Conservation (phyloP, 2,329 filamentous ascomycete species). For the Alternaria sp. region DNA sequence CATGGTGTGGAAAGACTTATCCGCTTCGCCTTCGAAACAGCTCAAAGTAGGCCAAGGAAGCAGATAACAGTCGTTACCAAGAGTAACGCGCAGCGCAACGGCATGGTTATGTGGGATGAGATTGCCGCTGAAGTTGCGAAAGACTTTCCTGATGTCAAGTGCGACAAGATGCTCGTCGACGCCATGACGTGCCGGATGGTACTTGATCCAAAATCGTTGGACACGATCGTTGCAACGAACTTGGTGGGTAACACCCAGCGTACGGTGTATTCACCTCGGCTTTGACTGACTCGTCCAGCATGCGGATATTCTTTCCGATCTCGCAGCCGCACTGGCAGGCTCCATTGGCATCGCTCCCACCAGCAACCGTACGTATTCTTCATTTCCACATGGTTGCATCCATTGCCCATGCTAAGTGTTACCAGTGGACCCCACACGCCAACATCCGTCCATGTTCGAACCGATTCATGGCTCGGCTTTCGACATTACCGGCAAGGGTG, state of each 20-base stretch:
- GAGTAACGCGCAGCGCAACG: constrained; percentile 69
- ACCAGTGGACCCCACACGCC: constrained; percentile 64
- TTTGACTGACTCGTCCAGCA: constrained; percentile 26
- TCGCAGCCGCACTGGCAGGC: constrained; percentile 72
- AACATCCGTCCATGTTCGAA: constrained; percentile 68
- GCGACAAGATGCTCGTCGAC: constrained; percentile 72
- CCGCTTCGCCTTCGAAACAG: constrained; percentile 68
- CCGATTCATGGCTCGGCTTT: constrained; percentile 66
- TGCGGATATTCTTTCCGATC: constrained; percentile 73
- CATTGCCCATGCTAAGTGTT: constrained; percentile 13
- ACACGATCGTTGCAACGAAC: constrained; percentile 70
- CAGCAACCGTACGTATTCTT: constrained; percentile 56
- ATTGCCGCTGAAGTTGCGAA: constrained; percentile 61
- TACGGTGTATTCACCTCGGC: background rate
- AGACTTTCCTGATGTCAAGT: constrained; percentile 66
- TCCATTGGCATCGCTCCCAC: constrained; percentile 76
- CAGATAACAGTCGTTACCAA: constrained; percentile 69
- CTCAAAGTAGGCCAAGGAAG: constrained; percentile 63
- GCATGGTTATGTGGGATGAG: constrained; percentile 73
- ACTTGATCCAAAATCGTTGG: constrained; percentile 63
- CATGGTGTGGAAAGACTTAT: constrained; percentile 65
- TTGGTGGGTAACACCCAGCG: constrained; percentile 39
- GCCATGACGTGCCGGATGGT: constrained; percentile 72
- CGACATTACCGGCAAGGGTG: constrained; percentile 63
- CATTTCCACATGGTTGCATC: background rate